phyloP scores from a whole-genome alignment of 352 stramenopile genomes.

The Globisporangium orthogonon region DNA sequence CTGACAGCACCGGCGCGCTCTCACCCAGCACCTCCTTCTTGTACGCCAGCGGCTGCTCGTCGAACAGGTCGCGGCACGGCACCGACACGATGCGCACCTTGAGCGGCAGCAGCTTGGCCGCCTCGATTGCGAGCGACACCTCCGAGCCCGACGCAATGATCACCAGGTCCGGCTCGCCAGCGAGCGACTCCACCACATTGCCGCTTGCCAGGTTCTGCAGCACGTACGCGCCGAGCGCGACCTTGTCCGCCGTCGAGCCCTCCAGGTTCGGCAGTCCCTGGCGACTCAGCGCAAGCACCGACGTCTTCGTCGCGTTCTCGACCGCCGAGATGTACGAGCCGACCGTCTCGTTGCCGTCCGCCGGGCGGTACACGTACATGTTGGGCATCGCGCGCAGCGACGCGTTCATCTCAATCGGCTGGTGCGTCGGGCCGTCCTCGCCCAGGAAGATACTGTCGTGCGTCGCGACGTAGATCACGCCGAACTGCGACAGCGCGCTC shows the following conservation, averaged over 20 bases:
- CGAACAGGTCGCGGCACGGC: conserved; percentile 97
- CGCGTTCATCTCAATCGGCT: conserved; percentile 98
- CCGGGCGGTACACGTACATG: conserved; percentile 96
- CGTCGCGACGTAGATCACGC: conserved; percentile 98
- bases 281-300: conserved; percentile 92
- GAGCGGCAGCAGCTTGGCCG: conserved; percentile 87
- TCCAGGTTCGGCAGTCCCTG: conserved; percentile 89
- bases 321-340: conserved; percentile 91
- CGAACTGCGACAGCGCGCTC: conserved; percentile 92
- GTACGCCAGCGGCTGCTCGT: conserved; percentile 94
- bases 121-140: conserved; percentile 93
- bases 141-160: conserved; percentile 94
- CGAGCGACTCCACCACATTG: conserved; percentile 60
- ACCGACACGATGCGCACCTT: conserved; percentile 95
- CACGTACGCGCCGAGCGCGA: conserved; percentile 89
- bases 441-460: conserved; percentile 99
- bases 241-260: conserved; percentile 84
- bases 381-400: conserved; percentile 96
- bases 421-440: conserved; percentile 99
- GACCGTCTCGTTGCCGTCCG: conserved; percentile 98
- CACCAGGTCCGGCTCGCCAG: conserved; percentile 85
- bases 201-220: conserved; percentile 75
- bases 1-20: conserved; percentile 91
- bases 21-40: conserved; percentile 94
- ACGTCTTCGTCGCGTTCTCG: conserved; percentile 84